Base-by-base conservation (phyloP, 192 early-diverging fungal genomes). In the Coemansia sp. region DNA sequence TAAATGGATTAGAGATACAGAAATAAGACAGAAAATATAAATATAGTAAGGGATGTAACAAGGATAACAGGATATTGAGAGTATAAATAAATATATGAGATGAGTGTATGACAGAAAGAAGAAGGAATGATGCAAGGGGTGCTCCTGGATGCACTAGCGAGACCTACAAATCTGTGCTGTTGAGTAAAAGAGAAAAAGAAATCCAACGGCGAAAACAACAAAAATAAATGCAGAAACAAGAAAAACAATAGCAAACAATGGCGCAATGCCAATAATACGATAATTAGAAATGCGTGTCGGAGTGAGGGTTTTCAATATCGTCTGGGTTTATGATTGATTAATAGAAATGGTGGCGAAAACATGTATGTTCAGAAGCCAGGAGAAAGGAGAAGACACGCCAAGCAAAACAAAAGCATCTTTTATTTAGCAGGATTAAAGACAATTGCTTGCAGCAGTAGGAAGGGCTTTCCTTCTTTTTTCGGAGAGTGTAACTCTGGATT, bases 211-310 rank as follows among this genome's bases (percentile, higher is more conserved):
- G 13, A 9, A 56, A 34, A 34, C 15, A 49, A n/a, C 26, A 56
- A 31, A 29, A 25, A 25, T 33, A 31, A 49, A 49, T 21, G 23
- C 20, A 49, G 46, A 49, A 49, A 25, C 40, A 52, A 52, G 49
- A 52, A 23, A 52, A 52, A 52, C 49, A 52, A 52, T 52, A 52
- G 49, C 49, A 52, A 31, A 56, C 53, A 56, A 56, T 56, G 53
- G 53, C 53, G 29, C 53, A 56, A 56, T 56, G 26, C 29, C 53
- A 56, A 56, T 25, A 56, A 26, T 29, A 21, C 7, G 25, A 26
- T 26, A 53, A 56, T 56, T 56, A 56, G 4, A 2, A 56, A 31
- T 29, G 29, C 20, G 29, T 31, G 23, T 49, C 23, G 21, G 8
- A 25, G 21, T 25, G 46, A 5, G 46, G 21, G 21, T 49, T 25